Evolutionary conservation across 129 eudicot genomes (phyloP).

Genomic region (Helianthus tuberosus): DNA sequence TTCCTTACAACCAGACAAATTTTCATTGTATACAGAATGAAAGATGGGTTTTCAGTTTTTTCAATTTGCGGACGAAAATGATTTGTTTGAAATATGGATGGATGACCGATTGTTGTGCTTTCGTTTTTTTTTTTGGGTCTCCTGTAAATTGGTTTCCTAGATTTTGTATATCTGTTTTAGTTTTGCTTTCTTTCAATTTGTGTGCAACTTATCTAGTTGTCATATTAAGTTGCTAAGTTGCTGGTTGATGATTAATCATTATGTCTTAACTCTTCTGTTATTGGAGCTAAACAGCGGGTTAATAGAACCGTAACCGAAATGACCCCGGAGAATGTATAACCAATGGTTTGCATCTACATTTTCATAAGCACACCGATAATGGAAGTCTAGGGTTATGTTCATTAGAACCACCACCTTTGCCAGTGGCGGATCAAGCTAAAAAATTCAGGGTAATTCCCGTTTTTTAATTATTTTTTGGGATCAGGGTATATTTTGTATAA

Average conservation of each 20-base stretch:
- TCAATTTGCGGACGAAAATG: conserved; percentile 29
- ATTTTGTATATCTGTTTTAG: conserved; percentile 36
- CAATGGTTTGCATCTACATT: too few species aligned
- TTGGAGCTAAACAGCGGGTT: not conserved
- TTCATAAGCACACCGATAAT: too few species aligned
- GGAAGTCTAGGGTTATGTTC: too few species aligned
- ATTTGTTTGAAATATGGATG: conserved; percentile 42
- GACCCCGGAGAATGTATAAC: too few species aligned
- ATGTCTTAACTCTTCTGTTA: not conserved
- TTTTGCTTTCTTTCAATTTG: conserved; percentile 26
- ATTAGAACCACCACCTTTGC: too few species aligned
- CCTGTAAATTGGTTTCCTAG: conserved; percentile 34
- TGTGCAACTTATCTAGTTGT: conserved; percentile 31
- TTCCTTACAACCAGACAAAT: conserved; percentile 31
- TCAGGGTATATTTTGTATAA: too few species aligned
- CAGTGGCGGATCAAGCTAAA: too few species aligned
- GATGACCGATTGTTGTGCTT: conserved; percentile 20
- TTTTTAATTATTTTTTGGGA: too few species aligned
- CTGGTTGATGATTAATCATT: conserved; percentile 11
- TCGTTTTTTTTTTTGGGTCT: conserved; percentile 16
- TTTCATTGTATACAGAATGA: conserved; percentile 42
- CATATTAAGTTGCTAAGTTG: conserved; percentile 5
- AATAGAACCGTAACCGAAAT: too few species aligned
- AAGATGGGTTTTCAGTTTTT: conserved; percentile 40
- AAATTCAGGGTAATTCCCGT: too few species aligned